These are phyloP conservation scores for Lagerstroemia speciosa DNA, from an alignment of 345 rosid species.

Conservation along the genomic window DNA sequence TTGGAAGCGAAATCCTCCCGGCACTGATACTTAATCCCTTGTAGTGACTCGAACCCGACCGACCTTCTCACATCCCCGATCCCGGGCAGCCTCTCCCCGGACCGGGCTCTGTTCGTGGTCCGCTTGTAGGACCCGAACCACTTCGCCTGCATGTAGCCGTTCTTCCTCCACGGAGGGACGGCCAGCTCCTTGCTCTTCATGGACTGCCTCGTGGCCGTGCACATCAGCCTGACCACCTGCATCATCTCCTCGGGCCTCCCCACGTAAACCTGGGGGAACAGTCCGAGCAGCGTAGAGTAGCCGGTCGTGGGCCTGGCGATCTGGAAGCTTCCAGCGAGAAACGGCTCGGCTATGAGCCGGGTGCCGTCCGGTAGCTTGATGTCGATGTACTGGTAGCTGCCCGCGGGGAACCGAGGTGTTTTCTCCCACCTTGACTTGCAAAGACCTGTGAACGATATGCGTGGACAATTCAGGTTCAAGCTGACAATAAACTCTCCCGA, in stretches of 20 bases:
- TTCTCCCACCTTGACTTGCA: conserved; percentile 87
- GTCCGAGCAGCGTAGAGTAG: conserved; percentile 31
- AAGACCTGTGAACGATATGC: conserved; percentile 32
- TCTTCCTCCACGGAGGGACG: conserved; percentile 83
- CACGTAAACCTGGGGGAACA: conserved; percentile 41
- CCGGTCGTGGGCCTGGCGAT: conserved; percentile 55
- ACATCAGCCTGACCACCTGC: conserved; percentile 55
- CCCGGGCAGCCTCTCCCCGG: neutral
- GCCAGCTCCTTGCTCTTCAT: conserved; percentile 38
- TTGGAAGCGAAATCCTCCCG: neutral
- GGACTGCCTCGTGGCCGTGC: conserved; percentile 42
- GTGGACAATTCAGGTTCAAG: no score
- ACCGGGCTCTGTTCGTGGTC: conserved; percentile 18
- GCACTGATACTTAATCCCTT: neutral
- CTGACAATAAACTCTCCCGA: no score
- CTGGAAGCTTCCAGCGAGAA: conserved; percentile 43
- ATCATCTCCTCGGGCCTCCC: conserved; percentile 48
- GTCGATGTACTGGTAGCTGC: conserved; percentile 61
- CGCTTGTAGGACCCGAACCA: conserved; percentile 69
- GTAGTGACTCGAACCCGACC: neutral
- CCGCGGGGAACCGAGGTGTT: conserved; percentile 42
- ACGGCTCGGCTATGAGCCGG: conserved; percentile 57
- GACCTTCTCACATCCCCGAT: neutral
- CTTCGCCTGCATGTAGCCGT: conserved; percentile 66
- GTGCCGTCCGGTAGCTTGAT: conserved; percentile 22